Conservation (phyloP, 164 flowering plant species). For the Saururus chinensis region DNA sequence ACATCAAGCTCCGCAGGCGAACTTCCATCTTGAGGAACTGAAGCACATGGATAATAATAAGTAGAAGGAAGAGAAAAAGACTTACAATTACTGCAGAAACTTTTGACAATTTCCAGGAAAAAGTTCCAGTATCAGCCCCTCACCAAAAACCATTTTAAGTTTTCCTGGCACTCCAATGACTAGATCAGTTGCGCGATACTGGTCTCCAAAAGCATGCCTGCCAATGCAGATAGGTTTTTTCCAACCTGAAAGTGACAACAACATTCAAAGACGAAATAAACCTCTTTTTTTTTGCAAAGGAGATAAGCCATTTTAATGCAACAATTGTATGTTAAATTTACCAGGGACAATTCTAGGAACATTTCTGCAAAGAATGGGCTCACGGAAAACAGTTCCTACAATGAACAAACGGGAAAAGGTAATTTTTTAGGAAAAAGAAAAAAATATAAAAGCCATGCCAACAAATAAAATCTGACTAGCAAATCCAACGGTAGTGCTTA, state of each 20-base stretch:
- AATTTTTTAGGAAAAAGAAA: background rate
- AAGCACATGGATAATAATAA: constrained; percentile 5
- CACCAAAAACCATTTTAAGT: constrained; percentile 95
- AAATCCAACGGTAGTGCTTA: too few species aligned
- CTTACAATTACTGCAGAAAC: background rate
- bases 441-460: background rate
- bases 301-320: background rate
- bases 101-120: background rate
- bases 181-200: constrained; percentile 93
- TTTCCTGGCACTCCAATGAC: constrained; percentile 78
- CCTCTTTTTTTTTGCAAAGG: too few species aligned
- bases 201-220: constrained; percentile 99
- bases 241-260: constrained; percentile 49
- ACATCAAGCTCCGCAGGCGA: constrained; percentile 67
- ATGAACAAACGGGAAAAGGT: background rate
- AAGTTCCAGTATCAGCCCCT: constrained; percentile 8
- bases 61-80: background rate
- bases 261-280: background rate
- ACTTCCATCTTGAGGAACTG: constrained; percentile 71
- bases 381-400: constrained; percentile 95
- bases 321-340: constrained; percentile 4
- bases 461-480: background rate
- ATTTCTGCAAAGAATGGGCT: constrained; percentile 83
- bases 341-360: constrained; percentile 87
- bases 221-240: constrained; percentile 95